Evolutionary conservation across 2,329 filamentous ascomycete species (phyloP).

Genomic region (Colletotrichum brevisporum): DNA sequence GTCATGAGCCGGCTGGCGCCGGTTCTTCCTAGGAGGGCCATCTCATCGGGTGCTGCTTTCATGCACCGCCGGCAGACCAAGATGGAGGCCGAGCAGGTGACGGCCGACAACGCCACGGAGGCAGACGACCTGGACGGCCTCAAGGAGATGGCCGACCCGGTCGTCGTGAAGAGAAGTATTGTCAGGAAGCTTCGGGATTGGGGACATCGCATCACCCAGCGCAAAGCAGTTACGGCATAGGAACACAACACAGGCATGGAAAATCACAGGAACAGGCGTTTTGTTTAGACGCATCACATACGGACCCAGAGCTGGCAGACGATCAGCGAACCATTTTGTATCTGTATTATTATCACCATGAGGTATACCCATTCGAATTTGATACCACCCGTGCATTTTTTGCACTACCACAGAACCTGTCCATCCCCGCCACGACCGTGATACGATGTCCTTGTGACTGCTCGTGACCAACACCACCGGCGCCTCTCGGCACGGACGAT

Average conservation of each 20-base stretch:
- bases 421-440: too few relatives aligned
- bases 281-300: conserved; percentile 22
- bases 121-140: conserved; percentile 24
- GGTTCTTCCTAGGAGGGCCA: conserved; percentile 38
- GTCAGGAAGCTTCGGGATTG: conserved; percentile 35
- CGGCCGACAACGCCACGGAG: conserved; percentile 9
- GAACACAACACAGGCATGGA: not conserved
- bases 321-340: conserved; percentile 20
- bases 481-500: too few relatives aligned
- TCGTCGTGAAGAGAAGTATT: conserved; percentile 30
- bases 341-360: conserved; percentile 32
- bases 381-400: conserved; percentile 20
- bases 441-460: too few relatives aligned
- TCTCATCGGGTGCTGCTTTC: conserved; percentile 45
- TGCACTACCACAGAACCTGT: not conserved
- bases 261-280: conserved; percentile 27
- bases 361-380: conserved; percentile 36
- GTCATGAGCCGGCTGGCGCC: conserved; percentile 5
- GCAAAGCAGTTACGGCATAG: conserved; percentile 22
- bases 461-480: too few relatives aligned
- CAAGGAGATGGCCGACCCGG: conserved; percentile 8
- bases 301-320: conserved; percentile 17
- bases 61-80: conserved; percentile 43
- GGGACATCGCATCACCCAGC: conserved; percentile 33
- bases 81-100: conserved; percentile 34